Conservation (phyloP, 169 alveolate genomes). For the Plasmodium vivax region DNA sequence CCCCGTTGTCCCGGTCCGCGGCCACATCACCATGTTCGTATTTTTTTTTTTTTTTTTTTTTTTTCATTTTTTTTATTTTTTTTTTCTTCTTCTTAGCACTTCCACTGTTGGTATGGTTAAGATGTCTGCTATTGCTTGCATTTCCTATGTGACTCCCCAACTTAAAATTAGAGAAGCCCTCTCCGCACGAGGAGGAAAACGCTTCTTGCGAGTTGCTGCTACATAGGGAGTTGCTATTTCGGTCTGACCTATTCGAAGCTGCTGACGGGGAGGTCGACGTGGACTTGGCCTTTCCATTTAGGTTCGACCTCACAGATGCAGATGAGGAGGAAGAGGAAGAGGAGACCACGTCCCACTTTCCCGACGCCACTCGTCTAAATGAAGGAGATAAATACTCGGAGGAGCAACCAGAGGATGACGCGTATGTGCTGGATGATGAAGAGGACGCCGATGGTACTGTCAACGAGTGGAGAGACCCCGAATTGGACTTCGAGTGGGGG, state of each 20-base stretch:
- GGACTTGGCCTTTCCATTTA: not conserved
- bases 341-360: not conserved
- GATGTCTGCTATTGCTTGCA: not conserved
- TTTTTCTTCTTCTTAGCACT: not conserved
- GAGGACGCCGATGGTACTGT: not conserved
- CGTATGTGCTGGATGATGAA: not conserved
- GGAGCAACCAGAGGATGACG: not conserved
- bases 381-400: not conserved
- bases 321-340: not conserved
- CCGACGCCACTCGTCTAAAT: not conserved
- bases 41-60: not conserved
- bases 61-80: not conserved
- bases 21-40: not conserved
- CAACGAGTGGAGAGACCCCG: not conserved
- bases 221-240: not conserved
- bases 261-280: not conserved
- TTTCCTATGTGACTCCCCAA: not conserved
- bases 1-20: not conserved
- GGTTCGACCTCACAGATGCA: not conserved
- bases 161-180: not conserved
- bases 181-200: not conserved
- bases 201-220: slow-evolving; percentile 19
- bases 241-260: not conserved
- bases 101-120: not conserved
- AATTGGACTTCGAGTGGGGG: not conserved